Percentiles rank a stretch among this genome's conserved stretches.
These are phyloP conservation scores for Sisymbrium altissimum DNA, from an alignment of 345 rosid species.

Conservation along the genomic window DNA sequence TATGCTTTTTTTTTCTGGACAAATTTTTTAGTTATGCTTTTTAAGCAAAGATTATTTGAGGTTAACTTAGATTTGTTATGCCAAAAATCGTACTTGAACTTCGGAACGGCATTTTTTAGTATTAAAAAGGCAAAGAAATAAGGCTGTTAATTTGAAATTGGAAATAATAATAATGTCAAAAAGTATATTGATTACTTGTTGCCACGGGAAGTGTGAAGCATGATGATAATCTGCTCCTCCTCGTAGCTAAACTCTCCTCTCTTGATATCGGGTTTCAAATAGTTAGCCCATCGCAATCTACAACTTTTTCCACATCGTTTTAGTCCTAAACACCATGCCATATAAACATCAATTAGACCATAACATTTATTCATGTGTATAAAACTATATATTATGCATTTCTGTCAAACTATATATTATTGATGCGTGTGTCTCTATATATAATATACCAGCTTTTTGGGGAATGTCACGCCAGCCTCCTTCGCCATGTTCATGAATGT, in stretches of 20 bases:
- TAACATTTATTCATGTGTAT: neutral
- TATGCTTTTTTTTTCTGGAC: too few species aligned
- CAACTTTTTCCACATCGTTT: slow-evolving; percentile 51
- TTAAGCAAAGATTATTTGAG: neutral
- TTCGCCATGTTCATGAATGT: slow-evolving; percentile 32
- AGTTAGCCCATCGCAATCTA: slow-evolving; percentile 45
- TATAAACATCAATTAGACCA: neutral
- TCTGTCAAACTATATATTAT: neutral
- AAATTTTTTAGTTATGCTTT: neutral
- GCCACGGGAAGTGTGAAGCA: slow-evolving; percentile 44
- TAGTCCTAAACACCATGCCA: slow-evolving; percentile 29
- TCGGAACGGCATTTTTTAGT: neutral
- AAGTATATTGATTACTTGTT: slow-evolving; percentile 39
- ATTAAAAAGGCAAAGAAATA: neutral
- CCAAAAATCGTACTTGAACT: neutral
- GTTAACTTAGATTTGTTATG: neutral
- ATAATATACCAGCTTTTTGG: slow-evolving; percentile 29
- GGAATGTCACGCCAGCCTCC: slow-evolving; percentile 40
- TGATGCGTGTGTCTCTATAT: neutral
- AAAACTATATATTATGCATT: neutral
- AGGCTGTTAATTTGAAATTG: neutral
- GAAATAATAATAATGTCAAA: neutral
- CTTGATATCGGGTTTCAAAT: slow-evolving; percentile 41
- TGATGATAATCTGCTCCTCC: slow-evolving; percentile 41
- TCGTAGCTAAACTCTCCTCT: slow-evolving; percentile 43